A percentile compares a stretch with the other conserved stretches of the same genome.
Conservation (phyloP, 495 filamentous ascomycete species). For the Xylaria intraflava region DNA sequence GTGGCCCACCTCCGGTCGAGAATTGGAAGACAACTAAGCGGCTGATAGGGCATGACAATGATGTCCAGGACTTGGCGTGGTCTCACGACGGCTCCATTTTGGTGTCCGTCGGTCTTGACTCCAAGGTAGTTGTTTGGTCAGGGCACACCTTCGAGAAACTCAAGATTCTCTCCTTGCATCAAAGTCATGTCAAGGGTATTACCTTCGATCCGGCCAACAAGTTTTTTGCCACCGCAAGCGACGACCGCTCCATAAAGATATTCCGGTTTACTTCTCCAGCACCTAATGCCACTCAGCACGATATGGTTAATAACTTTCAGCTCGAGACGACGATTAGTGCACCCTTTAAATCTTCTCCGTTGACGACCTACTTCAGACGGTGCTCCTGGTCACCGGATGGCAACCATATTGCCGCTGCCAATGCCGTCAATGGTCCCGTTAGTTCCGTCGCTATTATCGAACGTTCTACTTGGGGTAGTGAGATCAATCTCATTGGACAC, state of each 20-base stretch:
- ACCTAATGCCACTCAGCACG: conserved; percentile 87
- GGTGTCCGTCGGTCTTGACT: conserved; percentile 93
- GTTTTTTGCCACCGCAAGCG: conserved; percentile 96
- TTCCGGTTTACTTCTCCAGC: conserved; percentile 87
- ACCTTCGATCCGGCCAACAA: conserved; percentile 99
- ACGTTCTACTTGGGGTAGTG: conserved; percentile 85
- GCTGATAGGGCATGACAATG: conserved; percentile 94
- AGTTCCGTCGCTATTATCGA: conserved; percentile 96
- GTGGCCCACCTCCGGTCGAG: conserved; percentile 87
- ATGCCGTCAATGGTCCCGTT: conserved; percentile 94
- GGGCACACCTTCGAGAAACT: conserved; percentile 97
- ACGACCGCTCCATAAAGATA: conserved; percentile 94
- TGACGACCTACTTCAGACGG: conserved; percentile 94
- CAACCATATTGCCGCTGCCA: conserved; percentile 92
- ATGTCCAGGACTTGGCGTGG: conserved; percentile 97
- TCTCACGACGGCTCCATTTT: conserved; percentile 92
- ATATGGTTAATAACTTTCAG: conserved; percentile 91
- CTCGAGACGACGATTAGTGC: conserved; percentile 78
- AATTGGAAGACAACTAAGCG: conserved; percentile 93
- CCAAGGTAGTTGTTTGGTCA: conserved; percentile 97
- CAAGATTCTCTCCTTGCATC: conserved; percentile 82
- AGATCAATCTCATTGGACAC: conserved; percentile 95
- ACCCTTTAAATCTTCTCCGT: conserved; percentile 79
- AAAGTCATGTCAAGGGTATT: conserved; percentile 96
- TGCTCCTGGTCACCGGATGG: conserved; percentile 98